Percentiles rank a stretch among this genome's conserved stretches.
Evolutionary conservation across 139 green algal species (phyloP).

Genomic region (Haematococcus lacustris): DNA sequence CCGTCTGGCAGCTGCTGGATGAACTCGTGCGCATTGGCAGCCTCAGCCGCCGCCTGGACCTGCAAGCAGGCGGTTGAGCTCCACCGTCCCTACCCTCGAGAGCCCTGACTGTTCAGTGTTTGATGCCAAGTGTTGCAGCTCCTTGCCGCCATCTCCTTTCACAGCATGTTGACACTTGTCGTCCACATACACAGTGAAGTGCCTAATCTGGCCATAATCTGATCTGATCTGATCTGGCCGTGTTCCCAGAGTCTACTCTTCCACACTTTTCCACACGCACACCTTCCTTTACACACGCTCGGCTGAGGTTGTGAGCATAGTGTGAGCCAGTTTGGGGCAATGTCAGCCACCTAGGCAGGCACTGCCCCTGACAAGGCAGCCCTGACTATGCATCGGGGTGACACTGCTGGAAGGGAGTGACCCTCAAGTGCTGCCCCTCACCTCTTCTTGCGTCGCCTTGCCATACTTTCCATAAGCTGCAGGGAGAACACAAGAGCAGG

Average conservation of each 20-base stretch:
- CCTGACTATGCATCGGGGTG: neutral
- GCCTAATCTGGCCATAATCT: neutral
- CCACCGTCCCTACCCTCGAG: slow-evolving; percentile 50
- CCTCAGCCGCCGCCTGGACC: slow-evolving; percentile 58
- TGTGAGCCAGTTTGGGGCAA: too few species aligned
- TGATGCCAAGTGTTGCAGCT: neutral
- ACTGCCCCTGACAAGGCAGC: too few species aligned
- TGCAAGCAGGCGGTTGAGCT: slow-evolving; percentile 27
- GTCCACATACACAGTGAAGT: neutral
- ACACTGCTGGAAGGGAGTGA: neutral
- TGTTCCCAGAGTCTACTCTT: neutral
- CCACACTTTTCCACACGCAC: neutral
- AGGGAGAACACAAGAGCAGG: too few species aligned
- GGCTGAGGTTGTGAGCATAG: too few species aligned
- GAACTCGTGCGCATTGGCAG: slow-evolving; percentile 86
- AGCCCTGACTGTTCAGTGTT: neutral
- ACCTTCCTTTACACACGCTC: neutral
- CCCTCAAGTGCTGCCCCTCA: neutral
- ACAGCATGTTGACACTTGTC: neutral
- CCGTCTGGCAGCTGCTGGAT: slow-evolving; percentile 67
- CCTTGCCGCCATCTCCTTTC: too few species aligned
- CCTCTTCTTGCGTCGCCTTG: slow-evolving; percentile 28
- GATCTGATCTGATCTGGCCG: neutral
- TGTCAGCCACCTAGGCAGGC: too few species aligned
- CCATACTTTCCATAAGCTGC: slow-evolving; percentile 56